Evolutionary conservation across 75 land plant species (phyloP).

Genomic region (Azolla pinnata): DNA sequence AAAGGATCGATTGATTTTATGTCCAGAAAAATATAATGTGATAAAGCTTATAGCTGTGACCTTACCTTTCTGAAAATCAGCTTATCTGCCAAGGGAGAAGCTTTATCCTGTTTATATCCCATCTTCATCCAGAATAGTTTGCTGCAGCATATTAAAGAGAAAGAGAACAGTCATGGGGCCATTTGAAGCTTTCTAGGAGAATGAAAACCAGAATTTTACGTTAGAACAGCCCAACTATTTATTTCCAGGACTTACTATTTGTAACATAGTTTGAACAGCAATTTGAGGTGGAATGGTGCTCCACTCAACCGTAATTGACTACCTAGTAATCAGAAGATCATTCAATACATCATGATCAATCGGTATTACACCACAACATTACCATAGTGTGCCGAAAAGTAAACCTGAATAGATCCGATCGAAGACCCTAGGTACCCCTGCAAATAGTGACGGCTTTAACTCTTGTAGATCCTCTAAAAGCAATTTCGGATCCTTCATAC

Average conservation of each 20-base stretch:
- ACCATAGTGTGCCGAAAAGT: neutral
- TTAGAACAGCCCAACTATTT: too few relatives aligned
- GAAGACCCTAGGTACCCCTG: conserved; percentile 92
- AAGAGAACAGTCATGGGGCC: too few relatives aligned
- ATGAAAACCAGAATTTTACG: too few relatives aligned
- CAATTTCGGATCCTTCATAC: conserved; percentile 53
- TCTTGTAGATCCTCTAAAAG: conserved; percentile 73
- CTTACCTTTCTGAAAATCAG: conserved; percentile 83
- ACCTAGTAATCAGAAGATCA: neutral
- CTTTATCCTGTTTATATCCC: conserved; percentile 63
- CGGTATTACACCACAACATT: neutral
- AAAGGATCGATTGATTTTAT: neutral
- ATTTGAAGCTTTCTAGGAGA: too few relatives aligned
- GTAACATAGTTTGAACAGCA: conserved; percentile 45
- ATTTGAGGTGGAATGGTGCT: conserved; percentile 15
- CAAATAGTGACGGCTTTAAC: conserved; percentile 84
- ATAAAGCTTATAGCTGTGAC: neutral
- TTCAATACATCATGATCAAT: neutral
- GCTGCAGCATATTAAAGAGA: conserved; percentile 25
- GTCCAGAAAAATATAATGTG: neutral
- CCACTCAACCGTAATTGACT: conserved; percentile 2
- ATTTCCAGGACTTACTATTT: conserved; percentile 36
- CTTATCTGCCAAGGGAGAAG: conserved; percentile 74
- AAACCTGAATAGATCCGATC: conserved; percentile 70
- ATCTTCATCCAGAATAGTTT: conserved; percentile 64